Evolutionary conservation across 257 asterid species (phyloP), one percentile per base, ranked within the genome.

Genomic region (Ehretia macrophylla): DNA sequence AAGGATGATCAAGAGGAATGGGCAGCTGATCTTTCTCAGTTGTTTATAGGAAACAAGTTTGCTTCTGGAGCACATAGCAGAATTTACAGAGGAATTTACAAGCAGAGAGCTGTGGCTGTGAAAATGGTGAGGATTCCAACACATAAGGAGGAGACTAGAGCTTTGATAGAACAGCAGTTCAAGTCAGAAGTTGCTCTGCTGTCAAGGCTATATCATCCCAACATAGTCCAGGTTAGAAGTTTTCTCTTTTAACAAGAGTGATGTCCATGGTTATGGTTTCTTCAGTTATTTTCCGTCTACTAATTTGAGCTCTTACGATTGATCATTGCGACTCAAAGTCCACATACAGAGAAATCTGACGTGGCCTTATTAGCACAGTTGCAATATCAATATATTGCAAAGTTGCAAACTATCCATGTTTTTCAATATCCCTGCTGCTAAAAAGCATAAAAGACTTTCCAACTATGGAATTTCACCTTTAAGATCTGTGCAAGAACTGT

Each of bases 1-100:
- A 78, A 77, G 68, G 88, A 83, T 47, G 94, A 87, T 16, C 74
- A 56, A 21, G 77, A 71, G 60, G 81, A 76, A 52, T 76, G 75
- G 79, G 71, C 77, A 12, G 79, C 79, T 48, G 79, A 77, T 18
- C 73, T 77, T 20, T 77, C 83, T 14, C 79, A 77, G 72, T 72
- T 77, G 64, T 77, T 77, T 55, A 67, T 73, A 17, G 83, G 83
- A 8, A 70, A 73, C 38, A 77, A 70, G 52, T 77, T 77, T 73
- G 83, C 83, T 8, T 74, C 79, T 5, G 83, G 79, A 1, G 80
- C 83, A 11, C 83, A 77, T 46, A 77, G 83, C 45, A 50, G 79
- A 55, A 73, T 77, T 21, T 77, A 77, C 32, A 66, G 79, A 66
- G 83, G 83, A 0, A 77, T 77, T 46, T 77, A 77, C 17, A 73